A percentile compares a stretch with the other conserved stretches of the same genome.
phyloP scores from a whole-genome alignment of 2,329 filamentous ascomycete genomes.

The Elsinoe arachidis region DNA sequence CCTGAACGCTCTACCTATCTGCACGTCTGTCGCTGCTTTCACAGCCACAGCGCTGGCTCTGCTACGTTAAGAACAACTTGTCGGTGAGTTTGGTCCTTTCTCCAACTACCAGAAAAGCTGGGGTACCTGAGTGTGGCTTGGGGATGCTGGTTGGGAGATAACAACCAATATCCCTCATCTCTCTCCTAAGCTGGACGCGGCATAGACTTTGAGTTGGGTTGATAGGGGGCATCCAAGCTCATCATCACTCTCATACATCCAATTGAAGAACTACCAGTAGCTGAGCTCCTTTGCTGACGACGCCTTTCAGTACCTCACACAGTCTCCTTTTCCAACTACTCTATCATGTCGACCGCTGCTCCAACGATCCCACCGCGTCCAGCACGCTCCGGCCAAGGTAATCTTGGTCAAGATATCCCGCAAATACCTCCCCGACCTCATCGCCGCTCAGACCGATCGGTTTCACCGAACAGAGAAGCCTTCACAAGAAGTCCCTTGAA shows the following conservation, averaged over 20 bases:
- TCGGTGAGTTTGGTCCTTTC: background rate
- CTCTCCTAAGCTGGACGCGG: background rate
- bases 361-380: conserved; percentile 57
- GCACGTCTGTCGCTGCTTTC: background rate
- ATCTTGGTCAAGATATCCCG: conserved; percentile 49
- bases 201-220: background rate
- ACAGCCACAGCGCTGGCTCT: background rate
- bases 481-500: conserved; percentile 84
- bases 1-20: background rate
- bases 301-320: background rate
- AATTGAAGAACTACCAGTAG: too few species aligned
- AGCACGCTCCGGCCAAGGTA: conserved; percentile 41
- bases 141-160: conserved; percentile 1
- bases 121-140: conserved; percentile 3
- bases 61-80: background rate
- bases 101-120: conserved; percentile 5
- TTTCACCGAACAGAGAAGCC: conserved; percentile 67
- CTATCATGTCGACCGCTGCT: conserved; percentile 22
- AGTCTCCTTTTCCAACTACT: background rate
- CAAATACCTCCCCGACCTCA: conserved; percentile 71
- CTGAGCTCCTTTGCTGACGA: conserved; percentile 9
- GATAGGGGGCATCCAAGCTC: too few species aligned
- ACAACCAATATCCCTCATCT: background rate
- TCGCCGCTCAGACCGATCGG: conserved; percentile 60
- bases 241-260: too few species aligned